Evolutionary conservation across 2,329 filamentous ascomycete genomes (phyloP).

Genomic region (Hypoxylon sp.): DNA sequence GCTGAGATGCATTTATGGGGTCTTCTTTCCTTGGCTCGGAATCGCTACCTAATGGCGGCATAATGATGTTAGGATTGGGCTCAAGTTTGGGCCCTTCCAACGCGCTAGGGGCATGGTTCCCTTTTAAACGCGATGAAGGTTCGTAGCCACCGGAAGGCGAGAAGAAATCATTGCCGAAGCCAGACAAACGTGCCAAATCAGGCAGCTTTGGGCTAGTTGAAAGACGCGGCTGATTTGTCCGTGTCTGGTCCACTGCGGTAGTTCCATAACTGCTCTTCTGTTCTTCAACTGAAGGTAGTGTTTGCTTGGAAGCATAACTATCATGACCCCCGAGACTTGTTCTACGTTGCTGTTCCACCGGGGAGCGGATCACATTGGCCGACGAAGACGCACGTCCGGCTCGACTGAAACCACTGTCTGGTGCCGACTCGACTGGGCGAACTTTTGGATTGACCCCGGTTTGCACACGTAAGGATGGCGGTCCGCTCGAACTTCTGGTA

Average conservation of each 20-base stretch:
- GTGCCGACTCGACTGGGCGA: too few species aligned
- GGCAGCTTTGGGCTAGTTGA: constrained; percentile 67
- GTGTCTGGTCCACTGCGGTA: constrained; percentile 23
- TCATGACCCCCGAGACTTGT: constrained; percentile 48
- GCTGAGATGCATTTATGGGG: background rate
- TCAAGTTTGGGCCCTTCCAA: constrained; percentile 37
- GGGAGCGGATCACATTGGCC: constrained; percentile 28
- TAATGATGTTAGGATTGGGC: constrained; percentile 30
- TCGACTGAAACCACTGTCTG: too few species aligned
- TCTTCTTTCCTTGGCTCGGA: constrained; percentile 20
- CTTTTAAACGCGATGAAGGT: constrained; percentile 12
- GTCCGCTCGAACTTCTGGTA: constrained; percentile 40
- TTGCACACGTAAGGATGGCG: constrained; percentile 46
- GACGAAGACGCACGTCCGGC: constrained; percentile 40
- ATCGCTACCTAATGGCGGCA: constrained; percentile 16
- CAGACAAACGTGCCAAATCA: constrained; percentile 65
- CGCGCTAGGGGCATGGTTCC: constrained; percentile 29
- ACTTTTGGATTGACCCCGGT: constrained; percentile 28
- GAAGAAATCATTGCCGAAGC: constrained; percentile 68
- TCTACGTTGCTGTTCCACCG: constrained; percentile 40
- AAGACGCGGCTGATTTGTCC: constrained; percentile 42
- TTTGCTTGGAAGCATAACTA: constrained; percentile 50
- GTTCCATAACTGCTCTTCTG: constrained; percentile 64
- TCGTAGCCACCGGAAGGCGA: constrained; percentile 45
- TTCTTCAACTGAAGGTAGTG: constrained; percentile 63